phyloP scores from a whole-genome alignment of 495 filamentous ascomycete genomes.

The Opeltia flavorubescens region DNA sequence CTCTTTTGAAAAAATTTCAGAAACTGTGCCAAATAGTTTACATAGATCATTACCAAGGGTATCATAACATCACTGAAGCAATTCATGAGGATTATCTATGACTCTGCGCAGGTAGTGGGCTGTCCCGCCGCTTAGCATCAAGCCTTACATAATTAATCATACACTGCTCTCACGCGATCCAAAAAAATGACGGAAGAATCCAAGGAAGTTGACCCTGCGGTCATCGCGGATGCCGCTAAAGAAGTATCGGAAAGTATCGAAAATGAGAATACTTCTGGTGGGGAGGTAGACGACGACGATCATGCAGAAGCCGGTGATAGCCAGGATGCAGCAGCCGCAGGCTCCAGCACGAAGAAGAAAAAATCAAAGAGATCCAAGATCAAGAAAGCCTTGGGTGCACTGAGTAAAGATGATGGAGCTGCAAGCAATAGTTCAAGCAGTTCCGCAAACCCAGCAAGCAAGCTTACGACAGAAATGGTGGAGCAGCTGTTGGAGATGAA shows the following conservation, averaged over 20 bases:
- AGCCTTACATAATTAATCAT: no score
- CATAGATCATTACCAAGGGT: no score
- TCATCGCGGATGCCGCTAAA: constrained; percentile 10
- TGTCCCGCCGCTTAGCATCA: no score
- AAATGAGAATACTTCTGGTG: not conserved
- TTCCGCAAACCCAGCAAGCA: constrained; percentile 22
- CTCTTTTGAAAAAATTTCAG: no score
- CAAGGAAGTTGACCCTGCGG: constrained; percentile 9
- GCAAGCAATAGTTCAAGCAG: constrained; percentile 9
- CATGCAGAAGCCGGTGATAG: constrained; percentile 9
- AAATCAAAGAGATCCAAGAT: constrained; percentile 16
- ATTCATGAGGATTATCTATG: no score
- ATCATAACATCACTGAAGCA: no score
- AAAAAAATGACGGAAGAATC: constrained; percentile 14
- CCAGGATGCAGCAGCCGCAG: constrained; percentile 13
- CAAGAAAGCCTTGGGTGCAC: constrained; percentile 16
- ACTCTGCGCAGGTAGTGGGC: no score
- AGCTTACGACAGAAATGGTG: constrained; percentile 28
- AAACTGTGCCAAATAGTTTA: no score
- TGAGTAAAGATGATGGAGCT: constrained; percentile 11
- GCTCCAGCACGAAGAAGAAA: constrained; percentile 19
- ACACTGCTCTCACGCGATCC: no score
- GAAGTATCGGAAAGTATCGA: constrained; percentile 1
- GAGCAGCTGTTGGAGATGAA: constrained; percentile 34
- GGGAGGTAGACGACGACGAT: constrained; percentile 10